Evolutionary conservation across 2,329 filamentous ascomycete genomes (phyloP).

Genomic region (Fusarium verticillioides): DNA sequence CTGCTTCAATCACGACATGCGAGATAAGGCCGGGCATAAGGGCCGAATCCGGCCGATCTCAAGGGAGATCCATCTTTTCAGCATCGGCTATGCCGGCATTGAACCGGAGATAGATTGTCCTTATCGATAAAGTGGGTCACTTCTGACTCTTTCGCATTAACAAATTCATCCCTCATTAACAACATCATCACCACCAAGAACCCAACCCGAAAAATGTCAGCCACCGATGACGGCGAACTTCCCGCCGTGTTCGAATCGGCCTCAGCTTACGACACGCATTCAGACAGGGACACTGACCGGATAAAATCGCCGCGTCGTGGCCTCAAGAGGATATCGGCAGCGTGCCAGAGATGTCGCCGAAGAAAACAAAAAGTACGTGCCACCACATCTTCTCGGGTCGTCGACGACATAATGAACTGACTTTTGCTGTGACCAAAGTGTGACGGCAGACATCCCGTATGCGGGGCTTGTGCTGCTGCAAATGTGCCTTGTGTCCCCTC

Average conservation of each 20-base stretch:
- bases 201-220: conserved; percentile 8
- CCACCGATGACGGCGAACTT: conserved; percentile 22
- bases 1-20: neutral
- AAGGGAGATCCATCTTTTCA: neutral
- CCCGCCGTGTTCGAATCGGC: conserved; percentile 16
- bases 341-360: conserved; percentile 38
- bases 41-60: neutral
- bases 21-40: neutral
- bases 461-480: conserved; percentile 30
- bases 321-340: conserved; percentile 34
- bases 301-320: conserved; percentile 28
- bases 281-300: conserved; percentile 13
- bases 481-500: conserved; percentile 36
- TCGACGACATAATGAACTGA: neutral
- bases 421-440: conserved; percentile 9
- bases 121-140: conserved; percentile 16
- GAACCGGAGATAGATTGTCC: conserved; percentile 10
- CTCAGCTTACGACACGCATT: conserved; percentile 16
- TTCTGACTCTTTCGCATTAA: conserved; percentile 5
- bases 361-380: conserved; percentile 37
- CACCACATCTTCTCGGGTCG: neutral
- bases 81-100: conserved; percentile 13
- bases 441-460: conserved; percentile 36
- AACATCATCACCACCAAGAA: neutral
- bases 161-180: conserved; percentile 1